Conservation (phyloP, 202 grass and related monocot genomes). For the Miscanthus sacchariflorus region DNA sequence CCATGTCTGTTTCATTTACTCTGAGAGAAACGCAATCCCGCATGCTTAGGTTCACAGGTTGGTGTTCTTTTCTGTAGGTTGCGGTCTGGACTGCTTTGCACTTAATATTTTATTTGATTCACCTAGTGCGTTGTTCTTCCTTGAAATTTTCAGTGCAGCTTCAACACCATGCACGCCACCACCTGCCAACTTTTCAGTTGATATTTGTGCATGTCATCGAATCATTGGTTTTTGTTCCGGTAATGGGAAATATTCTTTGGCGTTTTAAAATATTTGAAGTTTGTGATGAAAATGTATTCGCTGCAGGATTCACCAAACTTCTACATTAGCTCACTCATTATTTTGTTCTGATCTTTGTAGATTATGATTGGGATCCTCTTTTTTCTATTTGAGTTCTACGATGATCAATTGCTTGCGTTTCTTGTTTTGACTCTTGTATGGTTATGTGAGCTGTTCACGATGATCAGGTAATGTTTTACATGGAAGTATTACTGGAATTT, state of each 20-base stretch:
- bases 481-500: slow-evolving; percentile 18
- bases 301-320: slow-evolving; percentile 27
- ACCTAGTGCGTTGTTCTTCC: slow-evolving; percentile 30
- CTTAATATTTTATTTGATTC: slow-evolving; percentile 13
- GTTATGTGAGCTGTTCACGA: slow-evolving; percentile 98
- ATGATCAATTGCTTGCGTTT: slow-evolving; percentile 98
- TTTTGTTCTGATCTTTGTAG: slow-evolving; percentile 62
- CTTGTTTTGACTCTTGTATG: slow-evolving; percentile 99
- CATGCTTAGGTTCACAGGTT: slow-evolving; percentile 99
- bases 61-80: slow-evolving; percentile 50
- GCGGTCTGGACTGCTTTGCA: slow-evolving; percentile 24
- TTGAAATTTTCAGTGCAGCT: slow-evolving; percentile 91
- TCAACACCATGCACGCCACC: slow-evolving; percentile 97
- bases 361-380: slow-evolving; percentile 99
- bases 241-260: slow-evolving; percentile 54
- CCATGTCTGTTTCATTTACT: slow-evolving; percentile 99
- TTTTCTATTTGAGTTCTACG: slow-evolving; percentile 98
- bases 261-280: slow-evolving; percentile 33
- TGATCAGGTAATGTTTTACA: slow-evolving; percentile 84
- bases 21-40: slow-evolving; percentile 98
- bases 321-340: slow-evolving; percentile 26
- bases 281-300: slow-evolving; percentile 28
- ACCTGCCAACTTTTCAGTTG: slow-evolving; percentile 96
- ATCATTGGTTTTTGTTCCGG: slow-evolving; percentile 99
- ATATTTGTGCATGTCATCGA: slow-evolving; percentile 99